Evolutionary conservation across 345 rosid genomes (phyloP).

Genomic region (Bruguiera gymnorhiza): DNA sequence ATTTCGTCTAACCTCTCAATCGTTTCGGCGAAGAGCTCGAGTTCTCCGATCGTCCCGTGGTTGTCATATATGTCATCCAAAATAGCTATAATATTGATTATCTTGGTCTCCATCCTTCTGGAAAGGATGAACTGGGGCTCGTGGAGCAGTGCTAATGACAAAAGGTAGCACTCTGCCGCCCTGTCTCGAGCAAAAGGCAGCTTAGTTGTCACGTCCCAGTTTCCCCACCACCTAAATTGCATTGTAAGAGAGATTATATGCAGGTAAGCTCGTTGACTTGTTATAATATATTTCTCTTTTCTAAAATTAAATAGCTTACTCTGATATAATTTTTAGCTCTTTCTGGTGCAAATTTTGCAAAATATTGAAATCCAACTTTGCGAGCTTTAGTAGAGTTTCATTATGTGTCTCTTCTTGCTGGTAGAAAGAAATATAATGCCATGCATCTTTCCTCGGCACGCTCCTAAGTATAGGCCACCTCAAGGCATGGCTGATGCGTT

Average conservation of each 20-base stretch:
- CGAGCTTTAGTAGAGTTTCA: conserved; percentile 15
- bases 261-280: no score
- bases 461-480: conserved; percentile 12
- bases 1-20: conserved; percentile 24
- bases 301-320: conserved; percentile 5
- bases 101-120: conserved; percentile 30
- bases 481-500: conserved; percentile 6
- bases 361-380: conserved; percentile 31
- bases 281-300: no score
- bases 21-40: conserved; percentile 30
- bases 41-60: conserved; percentile 44
- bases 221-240: conserved; percentile 39
- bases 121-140: conserved; percentile 29
- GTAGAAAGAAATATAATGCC: conserved; percentile 27
- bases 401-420: conserved; percentile 17
- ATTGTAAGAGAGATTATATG: no score
- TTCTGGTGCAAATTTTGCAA: conserved; percentile 29
- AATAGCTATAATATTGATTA: conserved; percentile 15
- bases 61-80: conserved; percentile 45
- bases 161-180: conserved; percentile 38
- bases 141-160: conserved; percentile 24
- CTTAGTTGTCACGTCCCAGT: conserved; percentile 22
- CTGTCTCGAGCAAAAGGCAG: conserved; percentile 39
- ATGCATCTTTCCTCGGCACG: conserved; percentile 22
- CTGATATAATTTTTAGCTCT: conserved; percentile 22